Evolutionary conservation across 352 stramenopile species (phyloP), one percentile per base, ranked within the genome.

Genomic region (Phytophthora vignae): DNA sequence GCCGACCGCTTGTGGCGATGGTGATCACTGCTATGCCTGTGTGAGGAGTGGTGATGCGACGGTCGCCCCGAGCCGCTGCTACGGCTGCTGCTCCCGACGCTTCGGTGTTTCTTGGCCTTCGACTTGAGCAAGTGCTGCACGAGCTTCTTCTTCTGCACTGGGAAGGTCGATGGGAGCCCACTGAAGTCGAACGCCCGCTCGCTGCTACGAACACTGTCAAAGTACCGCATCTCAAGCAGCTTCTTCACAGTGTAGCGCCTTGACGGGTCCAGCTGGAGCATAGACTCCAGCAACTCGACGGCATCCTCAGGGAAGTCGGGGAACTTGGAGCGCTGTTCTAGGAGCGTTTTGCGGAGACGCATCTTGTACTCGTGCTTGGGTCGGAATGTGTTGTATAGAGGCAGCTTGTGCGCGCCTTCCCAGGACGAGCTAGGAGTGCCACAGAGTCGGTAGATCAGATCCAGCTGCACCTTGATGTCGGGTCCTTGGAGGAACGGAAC

Each of bases 341-440:
- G n/a, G n/a, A 96, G 61, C 7, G 88, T 92, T 76, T 95, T 96
- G 56, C 82, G 81, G 7, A 96, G 67, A 9, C 90, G 87, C 76
- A 84, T 85, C 63, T 89, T 90, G 73, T 85, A 93, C 60, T 95
- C 89, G 49, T 85, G 66, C 72, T 94, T 95, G 10, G 87, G 87
- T 9, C 83, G 85, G 56, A 84, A 89, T 0, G 54, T 55, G 4
- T 60, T 73, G 64, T 87, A 95, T 12, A 87, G 61, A 3, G 87
- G 78, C 9, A 95, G 74, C 31, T 90, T 87, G 14, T 69, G 73
- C 2, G 72, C 87, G 0, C 79, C 76, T 19, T 79, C 55, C 79
- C 83, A 95, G n/a, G 82, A 78, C 21, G 71, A 74, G 5, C 72
- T 76, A 0, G 90, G 90, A 10, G 88, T 94, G 6, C 90, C 90